Evolutionary conservation across 805 yeast species (phyloP).

Genomic region (Lachancea mirantina): DNA sequence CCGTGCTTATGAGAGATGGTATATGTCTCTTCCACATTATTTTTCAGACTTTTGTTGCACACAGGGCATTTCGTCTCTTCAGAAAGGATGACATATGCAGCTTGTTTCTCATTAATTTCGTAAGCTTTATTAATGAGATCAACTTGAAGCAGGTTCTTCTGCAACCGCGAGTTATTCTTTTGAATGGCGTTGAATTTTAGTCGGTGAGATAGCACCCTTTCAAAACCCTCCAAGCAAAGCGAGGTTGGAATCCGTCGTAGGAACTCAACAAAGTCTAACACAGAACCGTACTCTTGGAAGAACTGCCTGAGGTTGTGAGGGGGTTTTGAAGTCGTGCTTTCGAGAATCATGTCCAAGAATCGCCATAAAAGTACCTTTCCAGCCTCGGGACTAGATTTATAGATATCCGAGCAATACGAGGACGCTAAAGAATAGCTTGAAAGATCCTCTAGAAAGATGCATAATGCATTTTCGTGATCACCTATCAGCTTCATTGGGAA

Average conservation of each 20-base stretch:
- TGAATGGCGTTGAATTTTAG: slow-evolving; percentile 36
- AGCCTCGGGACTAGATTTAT: slow-evolving; percentile 28
- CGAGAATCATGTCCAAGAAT: slow-evolving; percentile 34
- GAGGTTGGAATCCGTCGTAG: slow-evolving; percentile 46
- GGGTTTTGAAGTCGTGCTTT: slow-evolving; percentile 12
- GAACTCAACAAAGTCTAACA: slow-evolving; percentile 25
- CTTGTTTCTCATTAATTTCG: slow-evolving; percentile 34
- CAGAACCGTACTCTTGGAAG: slow-evolving; percentile 22
- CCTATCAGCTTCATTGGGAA: slow-evolving; percentile 52
- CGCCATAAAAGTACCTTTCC: slow-evolving; percentile 40
- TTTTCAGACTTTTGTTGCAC: slow-evolving; percentile 51
- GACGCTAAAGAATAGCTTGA: slow-evolving; percentile 53
- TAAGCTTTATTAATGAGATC: slow-evolving; percentile 43
- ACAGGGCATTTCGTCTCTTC: slow-evolving; percentile 46
- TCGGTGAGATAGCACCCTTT: slow-evolving; percentile 39
- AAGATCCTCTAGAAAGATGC: slow-evolving; percentile 51
- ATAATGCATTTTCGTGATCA: slow-evolving; percentile 56
- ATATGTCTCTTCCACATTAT: slow-evolving; percentile 8
- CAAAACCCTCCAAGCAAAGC: slow-evolving; percentile 39
- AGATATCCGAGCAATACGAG: slow-evolving; percentile 49
- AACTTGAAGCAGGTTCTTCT: slow-evolving; percentile 46
- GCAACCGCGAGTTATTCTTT: slow-evolving; percentile 36
- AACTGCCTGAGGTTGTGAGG: slow-evolving; percentile 14
- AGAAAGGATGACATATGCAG: slow-evolving; percentile 33
- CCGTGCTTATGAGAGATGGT: slow-evolving; percentile 11